These are phyloP conservation scores for Fusarium sublunatum DNA, from an alignment of 2,329 filamentous ascomycete genomes.

Conservation along the genomic window DNA sequence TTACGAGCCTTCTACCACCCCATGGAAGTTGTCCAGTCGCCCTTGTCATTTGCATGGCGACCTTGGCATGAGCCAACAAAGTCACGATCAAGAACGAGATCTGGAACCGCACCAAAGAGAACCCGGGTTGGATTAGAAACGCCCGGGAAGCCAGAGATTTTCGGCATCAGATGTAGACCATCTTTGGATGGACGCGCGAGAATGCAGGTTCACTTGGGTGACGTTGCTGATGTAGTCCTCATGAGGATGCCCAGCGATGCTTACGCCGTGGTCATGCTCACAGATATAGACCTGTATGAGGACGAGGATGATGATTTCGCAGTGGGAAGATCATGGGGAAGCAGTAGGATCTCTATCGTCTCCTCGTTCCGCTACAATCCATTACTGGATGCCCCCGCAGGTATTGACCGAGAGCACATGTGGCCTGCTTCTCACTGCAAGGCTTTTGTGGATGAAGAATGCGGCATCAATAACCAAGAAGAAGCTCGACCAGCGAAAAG, in stretches of 20 bases:
- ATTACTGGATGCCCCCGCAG: constrained; percentile 53
- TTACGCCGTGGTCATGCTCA: constrained; percentile 67
- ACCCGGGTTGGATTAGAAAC: constrained; percentile 59
- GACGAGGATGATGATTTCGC: constrained; percentile 72
- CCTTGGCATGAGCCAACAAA: constrained; percentile 56
- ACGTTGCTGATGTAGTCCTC: constrained; percentile 69
- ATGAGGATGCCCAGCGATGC: constrained; percentile 66
- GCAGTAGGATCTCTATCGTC: constrained; percentile 70
- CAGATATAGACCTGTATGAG: constrained; percentile 73
- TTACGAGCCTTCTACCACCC: constrained; percentile 64
- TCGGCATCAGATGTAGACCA: constrained; percentile 63
- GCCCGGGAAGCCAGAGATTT: constrained; percentile 47
- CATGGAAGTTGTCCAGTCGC: constrained; percentile 60
- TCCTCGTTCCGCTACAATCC: constrained; percentile 72
- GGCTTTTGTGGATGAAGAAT: constrained; percentile 58
- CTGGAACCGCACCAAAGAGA: constrained; percentile 1
- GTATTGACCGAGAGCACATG: constrained; percentile 61
- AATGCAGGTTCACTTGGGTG: constrained; percentile 68
- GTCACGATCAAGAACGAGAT: constrained; percentile 22
- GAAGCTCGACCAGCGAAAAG: background rate
- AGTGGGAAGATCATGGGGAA: constrained; percentile 74
- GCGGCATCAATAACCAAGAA: constrained; percentile 19
- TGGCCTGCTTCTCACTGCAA: constrained; percentile 75
- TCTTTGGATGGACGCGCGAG: constrained; percentile 60
- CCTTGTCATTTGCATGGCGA: constrained; percentile 57